Conservation (phyloP, 2,329 filamentous ascomycete genomes). For the Scedosporium dehoogii region DNA sequence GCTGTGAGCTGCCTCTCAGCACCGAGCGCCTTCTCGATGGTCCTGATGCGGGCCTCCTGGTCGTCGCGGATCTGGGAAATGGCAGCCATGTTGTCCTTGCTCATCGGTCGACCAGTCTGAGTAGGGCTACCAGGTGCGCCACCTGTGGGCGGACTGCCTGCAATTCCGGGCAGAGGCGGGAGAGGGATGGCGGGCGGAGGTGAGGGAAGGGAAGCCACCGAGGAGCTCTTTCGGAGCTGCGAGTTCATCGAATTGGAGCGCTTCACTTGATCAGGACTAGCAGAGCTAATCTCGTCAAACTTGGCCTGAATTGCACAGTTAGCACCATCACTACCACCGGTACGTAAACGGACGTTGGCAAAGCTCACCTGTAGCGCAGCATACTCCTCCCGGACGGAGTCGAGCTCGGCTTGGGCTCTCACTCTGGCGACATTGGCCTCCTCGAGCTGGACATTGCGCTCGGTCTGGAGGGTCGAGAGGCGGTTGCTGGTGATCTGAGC, state of each 20-base stretch:
- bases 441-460: constrained; percentile 65
- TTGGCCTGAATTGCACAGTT: constrained; percentile 38
- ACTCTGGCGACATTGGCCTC: constrained; percentile 60
- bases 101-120: constrained; percentile 56
- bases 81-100: constrained; percentile 60
- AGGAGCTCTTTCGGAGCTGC: constrained; percentile 74
- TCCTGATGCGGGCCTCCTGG: constrained; percentile 87
- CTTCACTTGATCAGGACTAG: constrained; percentile 34
- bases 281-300: constrained; percentile 38
- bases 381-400: constrained; percentile 59
- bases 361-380: constrained; percentile 62
- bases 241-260: constrained; percentile 52
- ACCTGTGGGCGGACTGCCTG: constrained; percentile 34
- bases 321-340: constrained; percentile 11
- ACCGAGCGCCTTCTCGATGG: constrained; percentile 91
- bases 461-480: constrained; percentile 69
- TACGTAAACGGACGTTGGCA: background rate
- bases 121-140: constrained; percentile 40
- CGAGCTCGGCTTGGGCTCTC: constrained; percentile 58
- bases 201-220: constrained; percentile 76
- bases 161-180: constrained; percentile 67
- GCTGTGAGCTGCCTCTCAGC: constrained; percentile 95
- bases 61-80: constrained; percentile 81
- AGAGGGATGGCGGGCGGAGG: constrained; percentile 94
- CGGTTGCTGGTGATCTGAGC: constrained; percentile 78